Evolutionary conservation across 2,329 filamentous ascomycete genomes (phyloP).

Genomic region (Aspergillus fumigatus): DNA sequence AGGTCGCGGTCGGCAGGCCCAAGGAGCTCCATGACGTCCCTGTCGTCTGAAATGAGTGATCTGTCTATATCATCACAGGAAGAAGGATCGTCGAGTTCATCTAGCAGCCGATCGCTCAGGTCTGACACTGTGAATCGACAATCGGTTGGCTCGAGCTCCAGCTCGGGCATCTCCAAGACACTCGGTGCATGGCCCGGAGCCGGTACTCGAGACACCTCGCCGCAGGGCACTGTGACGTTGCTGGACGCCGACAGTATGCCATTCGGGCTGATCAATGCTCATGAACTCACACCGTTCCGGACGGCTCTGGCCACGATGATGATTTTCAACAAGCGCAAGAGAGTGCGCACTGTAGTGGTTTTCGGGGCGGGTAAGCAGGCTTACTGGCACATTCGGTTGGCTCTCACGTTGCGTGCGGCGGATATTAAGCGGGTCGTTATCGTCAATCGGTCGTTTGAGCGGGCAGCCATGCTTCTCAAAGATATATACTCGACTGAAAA

Average conservation of each 20-base stretch:
- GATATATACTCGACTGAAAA: constrained; percentile 51
- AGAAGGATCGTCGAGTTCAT: constrained; percentile 14
- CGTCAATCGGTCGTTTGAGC: constrained; percentile 62
- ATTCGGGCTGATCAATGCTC: constrained; percentile 61
- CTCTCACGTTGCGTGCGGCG: constrained; percentile 60
- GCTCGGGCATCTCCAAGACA: constrained; percentile 23
- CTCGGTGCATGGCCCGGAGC: constrained; percentile 32
- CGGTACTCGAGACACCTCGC: constrained; percentile 42
- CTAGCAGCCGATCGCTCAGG: constrained; percentile 25
- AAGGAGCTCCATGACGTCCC: constrained; percentile 31
- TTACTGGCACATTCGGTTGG: constrained; percentile 88
- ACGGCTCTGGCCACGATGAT: constrained; percentile 60
- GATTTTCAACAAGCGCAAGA: constrained; percentile 60
- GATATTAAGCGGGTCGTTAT: constrained; percentile 78
- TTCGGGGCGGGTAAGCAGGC: constrained; percentile 89
- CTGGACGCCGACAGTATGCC: constrained; percentile 55
- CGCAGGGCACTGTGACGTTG: constrained; percentile 56
- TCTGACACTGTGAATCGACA: constrained; percentile 29
- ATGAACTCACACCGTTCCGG: constrained; percentile 65
- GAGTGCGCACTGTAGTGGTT: constrained; percentile 71
- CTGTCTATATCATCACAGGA: constrained; percentile 33
- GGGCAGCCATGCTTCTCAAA: constrained; percentile 45
- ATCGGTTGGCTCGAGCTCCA: constrained; percentile 20
- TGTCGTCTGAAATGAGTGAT: constrained; percentile 32
- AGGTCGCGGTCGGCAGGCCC: constrained; percentile 16